Conservation (phyloP, 2,329 filamentous ascomycete species). For the Xylaria sp. region DNA sequence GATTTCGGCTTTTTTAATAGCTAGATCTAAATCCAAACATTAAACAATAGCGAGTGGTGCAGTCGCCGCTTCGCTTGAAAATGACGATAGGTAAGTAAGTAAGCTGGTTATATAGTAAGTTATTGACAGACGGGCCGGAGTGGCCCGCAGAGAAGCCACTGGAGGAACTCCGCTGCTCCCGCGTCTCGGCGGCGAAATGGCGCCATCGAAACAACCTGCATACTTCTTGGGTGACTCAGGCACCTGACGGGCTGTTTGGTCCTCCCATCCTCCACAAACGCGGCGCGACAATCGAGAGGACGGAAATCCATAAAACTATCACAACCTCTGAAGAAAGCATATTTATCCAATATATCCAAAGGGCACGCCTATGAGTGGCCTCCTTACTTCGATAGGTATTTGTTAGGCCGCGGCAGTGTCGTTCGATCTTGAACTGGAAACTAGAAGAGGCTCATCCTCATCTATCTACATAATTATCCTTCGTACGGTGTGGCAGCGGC, state of each 20-base stretch:
- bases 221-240: neutral
- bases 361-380: neutral
- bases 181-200: slow-evolving; percentile 18
- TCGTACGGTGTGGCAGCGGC: neutral
- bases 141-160: slow-evolving; percentile 5
- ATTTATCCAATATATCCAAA: neutral
- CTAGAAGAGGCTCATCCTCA: neutral
- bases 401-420: neutral
- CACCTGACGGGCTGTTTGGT: neutral
- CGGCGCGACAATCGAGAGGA: neutral
- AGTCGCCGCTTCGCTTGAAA: neutral
- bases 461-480: neutral
- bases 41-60: neutral
- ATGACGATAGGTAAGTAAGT: neutral
- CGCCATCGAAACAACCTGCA: slow-evolving; percentile 26
- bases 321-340: neutral
- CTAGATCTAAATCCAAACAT: neutral
- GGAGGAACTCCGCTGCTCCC: slow-evolving; percentile 8
- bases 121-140: slow-evolving; percentile 1
- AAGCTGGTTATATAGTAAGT: neutral
- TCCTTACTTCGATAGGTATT: neutral
- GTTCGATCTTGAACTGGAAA: neutral
- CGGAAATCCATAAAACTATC: neutral
- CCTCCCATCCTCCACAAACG: neutral
- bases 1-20: neutral